Base-by-base conservation (phyloP, 371 early-diverging fungal species). In the Circinella minor region DNA sequence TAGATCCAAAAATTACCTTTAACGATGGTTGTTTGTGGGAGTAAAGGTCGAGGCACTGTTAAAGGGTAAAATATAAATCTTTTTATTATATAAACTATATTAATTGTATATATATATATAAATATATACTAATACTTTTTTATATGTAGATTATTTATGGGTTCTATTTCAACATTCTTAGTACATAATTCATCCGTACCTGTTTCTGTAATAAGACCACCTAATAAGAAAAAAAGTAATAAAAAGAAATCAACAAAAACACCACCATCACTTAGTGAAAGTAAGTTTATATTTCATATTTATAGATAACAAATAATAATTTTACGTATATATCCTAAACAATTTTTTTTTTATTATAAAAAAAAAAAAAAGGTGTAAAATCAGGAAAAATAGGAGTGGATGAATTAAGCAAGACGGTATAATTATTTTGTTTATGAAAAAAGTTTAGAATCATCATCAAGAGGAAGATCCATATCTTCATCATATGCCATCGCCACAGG, bases 111-210 rank as follows among this genome's bases (percentile, higher is more conserved):
- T 9, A 14, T 4, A 49, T 49, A 49, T 49, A 11, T 4, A 49
- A 9, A 11, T n/a, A 15, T 17, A 17, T n/a, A n/a, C 51, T n/a
- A 17, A 51, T 13, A 14, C 17, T 13, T 13, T 13, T 51, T 51
- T 8, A 62, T 20, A 9, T 54, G 6, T 65, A 82, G 81, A 10
- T 47, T 89, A 8, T 66, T 87, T 14, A 80, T 86, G 66, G 87
- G 86, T 55, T 86, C 88, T 15, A 84, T 89, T 18, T 85, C 86
- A 38, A 86, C 84, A 15, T 87, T 78, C 69, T 75, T 89, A 48
- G 85, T 89, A 4, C 88, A 89, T 67, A 86, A 86, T 67, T 87
- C 88, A 3, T 69, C 85, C 13, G 88, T 86, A 4, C 89, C 89
- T 7, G 88, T 89, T 9, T 82, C 85, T 49, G 88, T 87, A 2